Conservation (phyloP, 176 grass and related monocot genomes). For the Carex littledalei region DNA sequence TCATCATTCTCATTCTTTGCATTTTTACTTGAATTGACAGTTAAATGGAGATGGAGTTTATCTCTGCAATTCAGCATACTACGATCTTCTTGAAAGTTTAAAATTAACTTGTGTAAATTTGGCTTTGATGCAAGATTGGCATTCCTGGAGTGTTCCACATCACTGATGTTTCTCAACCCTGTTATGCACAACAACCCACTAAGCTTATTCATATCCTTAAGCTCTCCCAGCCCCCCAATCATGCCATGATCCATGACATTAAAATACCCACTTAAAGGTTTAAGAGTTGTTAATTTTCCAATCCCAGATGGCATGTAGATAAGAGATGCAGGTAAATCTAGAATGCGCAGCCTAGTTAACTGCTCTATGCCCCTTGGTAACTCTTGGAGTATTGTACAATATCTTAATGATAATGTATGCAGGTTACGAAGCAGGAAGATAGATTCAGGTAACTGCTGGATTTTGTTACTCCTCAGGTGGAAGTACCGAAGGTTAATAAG, state of each 20-base stretch:
- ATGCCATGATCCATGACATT: no score
- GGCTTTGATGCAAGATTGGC: neutral
- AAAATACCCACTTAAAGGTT: no score
- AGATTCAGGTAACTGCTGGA: neutral
- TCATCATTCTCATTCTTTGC: neutral
- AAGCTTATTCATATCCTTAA: neutral
- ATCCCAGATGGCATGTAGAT: no score
- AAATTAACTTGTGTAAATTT: neutral
- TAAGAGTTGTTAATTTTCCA: no score
- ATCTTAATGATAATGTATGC: neutral
- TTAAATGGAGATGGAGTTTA: no score
- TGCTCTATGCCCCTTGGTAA: neutral
- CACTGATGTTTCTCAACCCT: neutral
- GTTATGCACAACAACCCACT: neutral
- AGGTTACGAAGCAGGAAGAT: neutral
- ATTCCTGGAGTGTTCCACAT: neutral
- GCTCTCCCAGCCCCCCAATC: neutral
- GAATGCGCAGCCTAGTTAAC: neutral
- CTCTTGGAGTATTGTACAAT: neutral
- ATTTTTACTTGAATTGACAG: neutral
- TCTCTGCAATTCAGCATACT: no score
- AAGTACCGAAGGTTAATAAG: conserved; percentile 6
- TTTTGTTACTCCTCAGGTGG: neutral
- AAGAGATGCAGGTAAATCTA: neutral
- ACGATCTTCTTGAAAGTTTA: neutral